Base-by-base conservation (phyloP, 2,329 filamentous ascomycete species). In the Incumbomyces lentus region DNA sequence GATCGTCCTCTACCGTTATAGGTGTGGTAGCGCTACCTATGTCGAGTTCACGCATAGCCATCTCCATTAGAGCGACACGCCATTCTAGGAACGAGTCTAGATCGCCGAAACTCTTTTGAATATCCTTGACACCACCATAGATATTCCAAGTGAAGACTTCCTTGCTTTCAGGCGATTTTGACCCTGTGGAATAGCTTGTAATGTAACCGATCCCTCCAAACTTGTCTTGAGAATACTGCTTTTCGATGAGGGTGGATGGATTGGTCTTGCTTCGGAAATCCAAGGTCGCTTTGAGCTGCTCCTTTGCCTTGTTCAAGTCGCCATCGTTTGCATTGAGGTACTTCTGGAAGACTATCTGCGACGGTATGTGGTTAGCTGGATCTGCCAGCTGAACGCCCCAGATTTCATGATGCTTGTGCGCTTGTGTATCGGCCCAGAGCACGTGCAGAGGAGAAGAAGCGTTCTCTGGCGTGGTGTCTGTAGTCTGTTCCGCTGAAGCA, bases 1-100 rank as follows among this genome's bases (percentile, higher is more conserved):
- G 86, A 60, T 95, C 90, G 30, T 71, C 70, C 52, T 79, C 82
- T 47, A 86, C 81, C 2, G 83, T 80, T 58, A 89, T 86, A 35
- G 78, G 75, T 54, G 74, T 69, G 7, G 79, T 87, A 43, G 86
- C 85, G 19, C 76, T 72, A 16, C 74, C 62, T 52, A 95, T 74
- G 53, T 80, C 73, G 46, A 95, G 79, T 52, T 86, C 80, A 52
- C 79, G 75, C 38, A 95, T 72, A 2, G 86, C 84, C 40, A 87
- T 72, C 64, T 95, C 89, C 88, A 95, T 94, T 47, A 95, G 76
- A 11, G 84, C 86, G 36, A 89, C 81, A 49, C 90, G 84, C 88
- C 89, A 95, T 55, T 81, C 77, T 59, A 95, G 76, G 69, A 95
- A 95, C 41, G 87, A 93, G 51, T 10, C 29, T 36, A 88, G 68